These are phyloP conservation scores for Rutstroemia sp. DNA, from an alignment of 2,329 filamentous ascomycete species.

Conservation along the genomic window DNA sequence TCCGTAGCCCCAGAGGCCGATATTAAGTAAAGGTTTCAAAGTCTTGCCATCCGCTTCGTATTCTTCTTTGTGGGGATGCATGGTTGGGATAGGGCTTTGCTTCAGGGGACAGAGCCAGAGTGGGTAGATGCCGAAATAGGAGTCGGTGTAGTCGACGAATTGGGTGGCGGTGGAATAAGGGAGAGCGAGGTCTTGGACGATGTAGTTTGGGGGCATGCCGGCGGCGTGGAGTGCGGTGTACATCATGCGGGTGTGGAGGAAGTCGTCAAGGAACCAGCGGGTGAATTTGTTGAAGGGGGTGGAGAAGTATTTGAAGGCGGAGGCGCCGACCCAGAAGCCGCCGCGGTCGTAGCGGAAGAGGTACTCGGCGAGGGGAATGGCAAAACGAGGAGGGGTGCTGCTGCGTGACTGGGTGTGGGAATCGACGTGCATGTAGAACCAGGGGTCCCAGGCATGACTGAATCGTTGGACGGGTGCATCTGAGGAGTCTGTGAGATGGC, in stretches of 20 bases:
- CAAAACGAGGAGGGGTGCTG: slow-evolving; percentile 26
- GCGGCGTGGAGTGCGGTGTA: slow-evolving; percentile 56
- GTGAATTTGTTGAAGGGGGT: slow-evolving; percentile 53
- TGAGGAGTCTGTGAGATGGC: slow-evolving; percentile 37
- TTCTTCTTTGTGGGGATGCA: slow-evolving; percentile 27
- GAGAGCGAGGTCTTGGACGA: slow-evolving; percentile 57
- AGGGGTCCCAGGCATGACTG: slow-evolving; percentile 47
- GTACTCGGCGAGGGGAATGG: slow-evolving; percentile 43
- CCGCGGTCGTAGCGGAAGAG: slow-evolving; percentile 57
- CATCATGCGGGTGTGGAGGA: slow-evolving; percentile 54
- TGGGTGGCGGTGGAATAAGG: slow-evolving; percentile 43
- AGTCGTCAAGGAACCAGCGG: slow-evolving; percentile 50
- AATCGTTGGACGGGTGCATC: slow-evolving; percentile 35
- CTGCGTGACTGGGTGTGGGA: slow-evolving; percentile 19
- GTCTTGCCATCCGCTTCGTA: slow-evolving; percentile 22
- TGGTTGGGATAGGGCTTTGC: slow-evolving; percentile 27
- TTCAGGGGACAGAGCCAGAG: slow-evolving; percentile 51
- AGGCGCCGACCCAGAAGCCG: slow-evolving; percentile 56
- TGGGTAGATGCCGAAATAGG: slow-evolving; percentile 42
- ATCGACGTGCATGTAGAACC: slow-evolving; percentile 58
- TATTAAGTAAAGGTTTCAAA: slow-evolving; percentile 46
- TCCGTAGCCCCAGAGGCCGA: slow-evolving; percentile 82
- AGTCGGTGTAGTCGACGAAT: slow-evolving; percentile 46
- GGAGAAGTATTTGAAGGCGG: slow-evolving; percentile 53
- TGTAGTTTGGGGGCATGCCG: slow-evolving; percentile 45